phyloP scores from a whole-genome alignment of 208 protist species.

The Leishmania aethiopica region DNA sequence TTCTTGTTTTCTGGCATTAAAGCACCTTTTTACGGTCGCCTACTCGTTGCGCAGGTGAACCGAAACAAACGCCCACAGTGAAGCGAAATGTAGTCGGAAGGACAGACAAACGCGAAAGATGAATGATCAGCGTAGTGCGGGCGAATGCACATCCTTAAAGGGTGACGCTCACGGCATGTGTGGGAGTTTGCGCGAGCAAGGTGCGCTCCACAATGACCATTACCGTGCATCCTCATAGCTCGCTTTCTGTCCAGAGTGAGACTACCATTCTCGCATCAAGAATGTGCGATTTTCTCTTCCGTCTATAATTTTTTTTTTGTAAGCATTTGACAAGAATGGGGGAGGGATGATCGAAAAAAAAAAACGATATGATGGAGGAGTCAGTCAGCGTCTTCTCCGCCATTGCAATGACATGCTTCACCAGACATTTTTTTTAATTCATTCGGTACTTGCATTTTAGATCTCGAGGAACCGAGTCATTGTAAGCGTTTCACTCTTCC shows the following conservation, averaged over 20 bases:
- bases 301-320: not conserved
- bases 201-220: not conserved
- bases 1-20: not conserved
- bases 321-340: not conserved
- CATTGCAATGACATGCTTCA: not conserved
- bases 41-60: slow-evolving; percentile 3
- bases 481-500: not conserved
- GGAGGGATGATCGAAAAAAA: not conserved
- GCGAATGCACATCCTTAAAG: not conserved
- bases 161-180: not conserved
- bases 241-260: not conserved
- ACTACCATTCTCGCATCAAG: not conserved
- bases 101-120: no score
- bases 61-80: not conserved
- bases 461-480: not conserved
- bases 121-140: not conserved
- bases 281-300: not conserved
- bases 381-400: not conserved
- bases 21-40: not conserved
- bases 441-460: not conserved
- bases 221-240: not conserved
- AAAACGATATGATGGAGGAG: not conserved
- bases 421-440: not conserved
- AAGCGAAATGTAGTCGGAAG: not conserved
- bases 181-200: not conserved